Conservation (phyloP, 805 yeast species). For the Saccharomyces cerevisiae region DNA sequence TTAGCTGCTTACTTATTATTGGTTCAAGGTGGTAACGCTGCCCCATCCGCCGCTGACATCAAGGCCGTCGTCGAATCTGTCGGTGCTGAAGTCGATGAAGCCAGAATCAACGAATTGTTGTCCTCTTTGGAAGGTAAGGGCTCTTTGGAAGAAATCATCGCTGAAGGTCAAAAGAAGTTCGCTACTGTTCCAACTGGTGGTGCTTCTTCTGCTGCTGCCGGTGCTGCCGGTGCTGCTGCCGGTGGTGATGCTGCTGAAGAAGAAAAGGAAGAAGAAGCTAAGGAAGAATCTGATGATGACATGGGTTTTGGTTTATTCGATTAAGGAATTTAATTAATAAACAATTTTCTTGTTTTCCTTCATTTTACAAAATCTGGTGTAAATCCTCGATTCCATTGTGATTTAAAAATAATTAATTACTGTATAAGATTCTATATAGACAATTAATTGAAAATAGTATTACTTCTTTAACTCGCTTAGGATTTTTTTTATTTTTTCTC, state of each 20-base stretch:
- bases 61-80: constrained; percentile 63
- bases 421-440: constrained; percentile 5
- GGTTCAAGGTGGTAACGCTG: constrained; percentile 76
- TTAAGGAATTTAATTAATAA: constrained; percentile 36
- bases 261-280: constrained; percentile 45
- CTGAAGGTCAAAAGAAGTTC: constrained; percentile 74
- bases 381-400: background rate
- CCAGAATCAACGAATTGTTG: constrained; percentile 63
- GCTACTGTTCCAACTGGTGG: constrained; percentile 79
- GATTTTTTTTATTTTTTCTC: background rate
- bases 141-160: constrained; percentile 59
- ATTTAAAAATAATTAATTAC: background rate
- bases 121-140: constrained; percentile 72
- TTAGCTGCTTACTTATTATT: constrained; percentile 89
- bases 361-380: background rate
- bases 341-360: constrained; percentile 17
- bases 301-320: constrained; percentile 88
- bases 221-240: constrained; percentile 3
- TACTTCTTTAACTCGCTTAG: background rate
- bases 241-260: constrained; percentile 41
- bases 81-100: constrained; percentile 73
- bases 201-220: constrained; percentile 37
- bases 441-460: constrained; percentile 1
- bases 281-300: constrained; percentile 68
- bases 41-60: constrained; percentile 75